Percentiles rank a stretch among this genome's conserved stretches.
These are phyloP conservation scores for Vitis hybrid DNA, from an alignment of 177 flowering plant species.

Conservation along the genomic window DNA sequence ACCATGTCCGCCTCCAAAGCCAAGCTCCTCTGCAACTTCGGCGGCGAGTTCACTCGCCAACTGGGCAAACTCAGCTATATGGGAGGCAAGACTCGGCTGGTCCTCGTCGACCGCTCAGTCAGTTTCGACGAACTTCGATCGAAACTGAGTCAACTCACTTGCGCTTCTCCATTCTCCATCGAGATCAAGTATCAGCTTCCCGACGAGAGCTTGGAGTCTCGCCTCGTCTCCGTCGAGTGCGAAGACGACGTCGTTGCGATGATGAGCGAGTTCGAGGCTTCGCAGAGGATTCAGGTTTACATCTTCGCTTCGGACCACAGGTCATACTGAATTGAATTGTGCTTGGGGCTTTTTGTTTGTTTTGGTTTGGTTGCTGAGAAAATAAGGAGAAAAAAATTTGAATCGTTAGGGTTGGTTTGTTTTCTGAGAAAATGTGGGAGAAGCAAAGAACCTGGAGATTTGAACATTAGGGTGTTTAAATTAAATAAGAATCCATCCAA, in stretches of 20 bases:
- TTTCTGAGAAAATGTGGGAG: too few species aligned
- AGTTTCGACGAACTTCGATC: background rate
- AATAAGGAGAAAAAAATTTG: background rate
- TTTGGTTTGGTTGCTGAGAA: background rate
- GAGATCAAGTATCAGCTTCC: conserved; percentile 7
- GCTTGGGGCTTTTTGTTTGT: too few species aligned
- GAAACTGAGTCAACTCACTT: background rate
- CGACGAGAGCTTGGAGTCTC: background rate
- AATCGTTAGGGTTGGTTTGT: too few species aligned
- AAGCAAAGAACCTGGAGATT: too few species aligned
- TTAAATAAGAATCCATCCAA: too few species aligned
- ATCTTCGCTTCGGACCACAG: background rate
- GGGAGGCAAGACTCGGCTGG: conserved; percentile 4
- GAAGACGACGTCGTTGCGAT: conserved; percentile 5
- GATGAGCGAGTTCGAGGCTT: conserved; percentile 3
- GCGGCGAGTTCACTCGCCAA: conserved; percentile 3
- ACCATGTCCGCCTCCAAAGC: background rate
- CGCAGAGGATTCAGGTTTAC: conserved; percentile 3
- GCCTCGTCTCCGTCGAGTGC: conserved; percentile 1
- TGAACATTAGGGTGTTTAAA: too few species aligned
- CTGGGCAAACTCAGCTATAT: background rate
- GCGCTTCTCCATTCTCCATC: background rate
- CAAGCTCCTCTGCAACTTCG: conserved; percentile 7
- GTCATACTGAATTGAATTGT: too few species aligned
- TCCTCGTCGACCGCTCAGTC: conserved; percentile 1